Evolutionary conservation across 139 green algal species (phyloP).

Genomic region (Picochlorum sp.): DNA sequence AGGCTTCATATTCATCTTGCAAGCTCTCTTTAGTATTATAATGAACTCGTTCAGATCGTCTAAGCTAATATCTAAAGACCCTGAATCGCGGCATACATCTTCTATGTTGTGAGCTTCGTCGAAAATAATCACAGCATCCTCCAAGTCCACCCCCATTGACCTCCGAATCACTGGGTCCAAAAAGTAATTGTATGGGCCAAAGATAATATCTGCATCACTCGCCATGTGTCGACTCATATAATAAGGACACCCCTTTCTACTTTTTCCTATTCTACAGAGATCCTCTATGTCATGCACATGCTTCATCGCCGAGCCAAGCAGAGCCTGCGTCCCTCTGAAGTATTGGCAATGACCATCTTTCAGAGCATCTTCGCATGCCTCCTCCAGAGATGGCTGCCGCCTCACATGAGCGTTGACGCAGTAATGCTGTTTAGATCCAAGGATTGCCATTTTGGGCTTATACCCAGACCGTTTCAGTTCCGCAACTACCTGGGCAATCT

Average conservation of each 20-base stretch:
- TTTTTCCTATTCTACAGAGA: conserved; percentile 43
- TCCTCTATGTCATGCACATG: conserved; percentile 90
- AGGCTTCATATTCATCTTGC: conserved; percentile 17
- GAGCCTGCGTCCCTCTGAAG: conserved; percentile 26
- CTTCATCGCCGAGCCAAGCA: not conserved
- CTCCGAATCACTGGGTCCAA: conserved; percentile 58
- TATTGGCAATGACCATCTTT: conserved; percentile 48
- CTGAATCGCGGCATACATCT: conserved; percentile 54
- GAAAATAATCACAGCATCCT: conserved; percentile 76
- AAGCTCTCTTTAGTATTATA: conserved; percentile 14
- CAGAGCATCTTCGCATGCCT: conserved; percentile 68
- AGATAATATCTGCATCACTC: conserved; percentile 78
- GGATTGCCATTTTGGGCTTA: conserved; percentile 70
- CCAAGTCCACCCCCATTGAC: conserved; percentile 63
- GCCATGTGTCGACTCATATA: conserved; percentile 59
- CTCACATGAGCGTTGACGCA: conserved; percentile 66
- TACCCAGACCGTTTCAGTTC: conserved; percentile 82
- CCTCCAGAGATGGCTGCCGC: conserved; percentile 41
- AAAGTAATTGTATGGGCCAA: conserved; percentile 90
- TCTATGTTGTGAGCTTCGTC: conserved; percentile 98
- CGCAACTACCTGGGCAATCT: conserved; percentile 88
- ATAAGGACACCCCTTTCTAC: conserved; percentile 75
- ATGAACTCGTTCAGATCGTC: conserved; percentile 34
- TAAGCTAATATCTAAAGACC: conserved; percentile 50
- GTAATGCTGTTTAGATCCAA: conserved; percentile 78